phyloP scores from a whole-genome alignment of 2,329 filamentous ascomycete genomes.

The Alternaria solani region DNA sequence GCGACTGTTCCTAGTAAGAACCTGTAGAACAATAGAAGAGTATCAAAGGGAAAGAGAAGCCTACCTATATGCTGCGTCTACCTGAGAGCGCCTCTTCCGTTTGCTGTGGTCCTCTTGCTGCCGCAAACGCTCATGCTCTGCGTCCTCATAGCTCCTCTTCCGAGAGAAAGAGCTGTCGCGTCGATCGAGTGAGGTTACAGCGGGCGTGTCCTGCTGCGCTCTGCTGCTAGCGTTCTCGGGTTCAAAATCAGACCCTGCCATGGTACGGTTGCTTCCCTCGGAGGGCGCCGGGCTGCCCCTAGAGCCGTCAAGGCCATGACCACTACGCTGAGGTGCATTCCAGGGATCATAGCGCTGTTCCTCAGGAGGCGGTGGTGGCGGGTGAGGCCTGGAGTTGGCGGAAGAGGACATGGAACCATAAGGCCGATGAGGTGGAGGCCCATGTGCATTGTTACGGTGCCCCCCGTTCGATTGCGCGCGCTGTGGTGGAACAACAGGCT shows the following conservation, averaged over 20 bases:
- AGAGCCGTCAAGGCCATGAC: slow-evolving; percentile 27
- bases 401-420: slow-evolving; percentile 39
- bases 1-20: slow-evolving; percentile 20
- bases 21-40: background rate
- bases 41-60: background rate
- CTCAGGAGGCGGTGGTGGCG: slow-evolving; percentile 35
- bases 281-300: slow-evolving; percentile 44
- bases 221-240: slow-evolving; percentile 31
- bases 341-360: slow-evolving; percentile 33
- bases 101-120: slow-evolving; percentile 49
- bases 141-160: slow-evolving; percentile 50
- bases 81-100: slow-evolving; percentile 48
- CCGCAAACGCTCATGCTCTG: slow-evolving; percentile 39
- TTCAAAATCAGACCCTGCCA: slow-evolving; percentile 47
- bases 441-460: slow-evolving; percentile 20
- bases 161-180: slow-evolving; percentile 45
- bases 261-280: slow-evolving; percentile 46
- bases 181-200: slow-evolving; percentile 31
- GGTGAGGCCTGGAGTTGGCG: slow-evolving; percentile 18
- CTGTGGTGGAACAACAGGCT: slow-evolving; percentile 21
- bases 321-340: slow-evolving; percentile 30
- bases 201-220: slow-evolving; percentile 18
- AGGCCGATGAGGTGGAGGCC: slow-evolving; percentile 28
- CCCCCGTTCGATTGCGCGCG: slow-evolving; percentile 36
- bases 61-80: slow-evolving; percentile 50